Percentiles rank a stretch among this genome's conserved stretches.
These are phyloP conservation scores for Tulasnella sp. DNA, from an alignment of 768 basidiomycete genomes.

Conservation along the genomic window DNA sequence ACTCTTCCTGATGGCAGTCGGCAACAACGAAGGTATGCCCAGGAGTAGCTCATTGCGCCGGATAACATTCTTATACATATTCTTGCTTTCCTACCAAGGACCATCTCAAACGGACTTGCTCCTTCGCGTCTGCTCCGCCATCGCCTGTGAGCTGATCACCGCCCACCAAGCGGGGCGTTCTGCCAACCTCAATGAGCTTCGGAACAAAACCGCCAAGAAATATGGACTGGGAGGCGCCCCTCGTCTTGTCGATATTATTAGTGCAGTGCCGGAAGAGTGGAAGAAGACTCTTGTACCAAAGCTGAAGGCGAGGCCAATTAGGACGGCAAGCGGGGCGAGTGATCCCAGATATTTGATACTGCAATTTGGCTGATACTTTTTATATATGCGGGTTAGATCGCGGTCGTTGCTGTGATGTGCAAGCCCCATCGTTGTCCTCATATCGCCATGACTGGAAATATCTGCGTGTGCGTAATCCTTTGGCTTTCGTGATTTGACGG, in stretches of 20 bases:
- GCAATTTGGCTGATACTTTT: background rate
- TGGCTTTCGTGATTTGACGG: background rate
- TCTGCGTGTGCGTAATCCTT: slow-evolving; percentile 69
- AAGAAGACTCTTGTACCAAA: slow-evolving; percentile 85
- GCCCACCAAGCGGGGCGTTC: slow-evolving; percentile 67
- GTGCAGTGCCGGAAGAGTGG: slow-evolving; percentile 95
- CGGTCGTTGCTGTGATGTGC: slow-evolving; percentile 99
- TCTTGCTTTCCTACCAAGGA: background rate
- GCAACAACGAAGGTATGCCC: background rate
- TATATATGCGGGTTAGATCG: slow-evolving; percentile 50
- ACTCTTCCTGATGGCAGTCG: slow-evolving; percentile 3
- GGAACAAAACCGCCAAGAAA: slow-evolving; percentile 84
- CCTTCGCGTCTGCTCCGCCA: slow-evolving; percentile 84
- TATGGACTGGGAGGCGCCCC: slow-evolving; percentile 79
- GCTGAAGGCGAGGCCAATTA: slow-evolving; percentile 83
- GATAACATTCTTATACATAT: background rate
- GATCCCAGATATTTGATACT: background rate
- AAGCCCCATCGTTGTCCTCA: slow-evolving; percentile 99
- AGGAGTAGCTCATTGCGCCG: background rate
- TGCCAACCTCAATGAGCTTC: slow-evolving; percentile 80
- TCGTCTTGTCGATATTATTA: slow-evolving; percentile 92
- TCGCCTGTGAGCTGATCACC: slow-evolving; percentile 87
- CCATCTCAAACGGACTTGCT: slow-evolving; percentile 80
- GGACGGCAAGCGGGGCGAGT: slow-evolving; percentile 90
- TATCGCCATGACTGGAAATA: slow-evolving; percentile 99